Evolutionary conservation across 78 protist species (phyloP), one percentile per base, ranked within the genome.

Genomic region (Paratrimastix pyriformis): DNA sequence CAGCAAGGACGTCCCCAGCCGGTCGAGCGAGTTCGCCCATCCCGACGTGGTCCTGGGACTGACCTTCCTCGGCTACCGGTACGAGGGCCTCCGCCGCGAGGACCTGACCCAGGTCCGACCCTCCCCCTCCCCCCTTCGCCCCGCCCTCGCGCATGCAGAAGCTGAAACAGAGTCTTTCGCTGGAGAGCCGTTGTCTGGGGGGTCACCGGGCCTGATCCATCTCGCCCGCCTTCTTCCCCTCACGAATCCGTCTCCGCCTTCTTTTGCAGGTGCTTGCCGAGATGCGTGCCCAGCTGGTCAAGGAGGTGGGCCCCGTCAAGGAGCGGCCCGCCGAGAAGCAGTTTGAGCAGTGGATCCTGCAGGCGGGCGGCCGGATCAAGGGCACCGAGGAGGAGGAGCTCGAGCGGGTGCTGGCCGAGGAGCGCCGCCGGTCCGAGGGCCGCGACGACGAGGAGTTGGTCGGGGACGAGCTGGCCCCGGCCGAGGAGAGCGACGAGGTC

Each of bases 1-100:
- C 15, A 79, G 82, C 48, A 83, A 83, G 72, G 87, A 83, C 76
- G 60, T 72, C 35, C 87, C 87, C 18, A 7, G 50, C 18, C 64
- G 13, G 30, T 37, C 77, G 32, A 21, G 72, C 70, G 86, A 82
- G 79, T 82, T 76, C 42, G 80, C 81, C 26, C 86, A 82, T 52
- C 80, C 81, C 18, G 86, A 82, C 72, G 60, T 82, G 38, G 45
- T 76, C 73, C 58, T 82, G 18, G 81, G 77, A 0, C 74, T 82
- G 32, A 62, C 81, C 11, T 21, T 76, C 15, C 65, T 82, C 33
- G 87, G 80, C 21, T 83, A 77, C 68, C 74, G 82, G 8, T 77
- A 82, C 69, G 74, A 71, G 15, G 87, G 87, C 1, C 48, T 83
- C 55, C 75, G 87, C 0, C n/a, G n/a, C n/a, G n/a, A 45, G 6